Base-by-base conservation (phyloP, 2,329 filamentous ascomycete genomes). In the Aureobasidium mangrovei region DNA sequence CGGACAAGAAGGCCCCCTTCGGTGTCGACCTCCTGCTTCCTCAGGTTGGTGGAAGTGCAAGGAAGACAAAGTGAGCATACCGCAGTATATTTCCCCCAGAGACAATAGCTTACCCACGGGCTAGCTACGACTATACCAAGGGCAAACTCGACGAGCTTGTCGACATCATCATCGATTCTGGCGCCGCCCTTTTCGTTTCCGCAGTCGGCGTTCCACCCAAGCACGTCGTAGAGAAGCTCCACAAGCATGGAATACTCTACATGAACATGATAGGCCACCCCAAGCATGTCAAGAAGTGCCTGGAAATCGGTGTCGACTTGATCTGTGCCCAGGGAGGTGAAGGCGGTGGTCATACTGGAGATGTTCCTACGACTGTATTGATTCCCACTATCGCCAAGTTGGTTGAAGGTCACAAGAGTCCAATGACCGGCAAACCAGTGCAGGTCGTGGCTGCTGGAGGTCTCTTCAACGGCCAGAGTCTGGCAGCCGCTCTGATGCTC, bases 241-340 rank as follows among this genome's bases (percentile, higher is more conserved):
- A 98, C 81, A 81, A 83, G 67, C 76, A 83, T 66, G 91, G 91
- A 62, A 81, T 98, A 63, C 80, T 95, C 62, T 95, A 94, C 80
- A 97, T 97, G 93, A 98, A 98, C 84, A 98, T 98, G 93, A 91
- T 98, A 70, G 93, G 93, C 62, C 93, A 98, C 80, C 91, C 93
- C 68, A 98, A 98, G 84, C 93, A 98, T 76, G 91, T 95, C 60
- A 81, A 89, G 74, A 98, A 97, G 80, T 94, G 89, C 73, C 80
- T 98, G 59, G 89, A 91, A 48, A 81, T 91, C 56, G 93, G 91
- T 61, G 88, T 84, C 63, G 93, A 98, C 73, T 86, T 98, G 65
- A 97, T 98, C 76, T 97, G 91, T 77, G 93, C 93, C 51, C 93
- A 98, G 77, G 93, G 93, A 69, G 91, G 93, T 64, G 93, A 98